Evolutionary conservation across 2,329 filamentous ascomycete species (phyloP).

Genomic region (Mycosphaerelloides madeirae): DNA sequence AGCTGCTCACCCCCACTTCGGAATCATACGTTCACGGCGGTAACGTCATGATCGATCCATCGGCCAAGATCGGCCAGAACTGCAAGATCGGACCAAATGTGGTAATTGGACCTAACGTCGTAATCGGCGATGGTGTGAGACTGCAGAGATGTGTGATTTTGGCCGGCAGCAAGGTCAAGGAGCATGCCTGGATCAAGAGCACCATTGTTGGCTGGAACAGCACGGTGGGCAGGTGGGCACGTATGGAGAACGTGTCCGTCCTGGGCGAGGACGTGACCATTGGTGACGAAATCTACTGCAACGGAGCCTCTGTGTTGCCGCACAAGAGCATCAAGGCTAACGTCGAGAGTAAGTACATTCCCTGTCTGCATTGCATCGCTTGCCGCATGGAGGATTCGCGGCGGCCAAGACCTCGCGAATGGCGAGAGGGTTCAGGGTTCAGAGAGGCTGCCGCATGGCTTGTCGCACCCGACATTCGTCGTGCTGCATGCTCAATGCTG

Average conservation of each 20-base stretch:
- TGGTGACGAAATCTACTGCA: conserved; percentile 97
- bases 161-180: conserved; percentile 88
- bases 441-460: too few species aligned
- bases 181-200: conserved; percentile 98
- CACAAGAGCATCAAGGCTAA: conserved; percentile 99
- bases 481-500: too few species aligned
- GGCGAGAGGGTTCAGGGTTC: too few species aligned
- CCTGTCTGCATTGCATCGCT: background rate
- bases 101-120: conserved; percentile 86
- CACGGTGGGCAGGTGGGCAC: conserved; percentile 89
- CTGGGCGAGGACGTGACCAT: conserved; percentile 97
- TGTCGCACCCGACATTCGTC: too few species aligned
- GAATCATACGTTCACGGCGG: conserved; percentile 84
- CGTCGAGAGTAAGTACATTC: conserved; percentile 63
- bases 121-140: conserved; percentile 88
- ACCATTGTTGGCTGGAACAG: conserved; percentile 99
- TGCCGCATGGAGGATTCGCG: too few species aligned
- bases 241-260: conserved; percentile 96
- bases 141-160: conserved; percentile 90
- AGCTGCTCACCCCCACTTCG: conserved; percentile 65
- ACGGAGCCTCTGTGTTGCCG: conserved; percentile 80
- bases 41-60: conserved; percentile 91
- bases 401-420: too few species aligned
- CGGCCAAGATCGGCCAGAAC: conserved; percentile 95
- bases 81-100: conserved; percentile 98